A percentile compares a stretch with the other conserved stretches of the same genome.
Conservation (phyloP, 164 flowering plant genomes). For the Vitis amurensis region DNA sequence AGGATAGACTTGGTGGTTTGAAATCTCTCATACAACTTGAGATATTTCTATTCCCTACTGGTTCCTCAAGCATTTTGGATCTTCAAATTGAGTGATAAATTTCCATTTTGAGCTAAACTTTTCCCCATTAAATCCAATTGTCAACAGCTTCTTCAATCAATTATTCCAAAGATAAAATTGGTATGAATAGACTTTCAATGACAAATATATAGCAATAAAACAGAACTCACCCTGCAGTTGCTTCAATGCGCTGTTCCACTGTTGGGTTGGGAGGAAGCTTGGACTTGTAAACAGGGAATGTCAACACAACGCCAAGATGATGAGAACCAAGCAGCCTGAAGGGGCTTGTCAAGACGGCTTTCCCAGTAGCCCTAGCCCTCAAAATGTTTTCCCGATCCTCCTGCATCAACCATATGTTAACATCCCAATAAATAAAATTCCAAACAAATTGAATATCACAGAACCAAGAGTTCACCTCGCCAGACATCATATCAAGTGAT, state of each 20-base stretch:
- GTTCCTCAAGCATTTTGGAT: too few relatives aligned
- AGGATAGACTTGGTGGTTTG: neutral
- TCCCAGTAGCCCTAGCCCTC: slow-evolving; percentile 89
- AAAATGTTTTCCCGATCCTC: slow-evolving; percentile 91
- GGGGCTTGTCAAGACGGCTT: slow-evolving; percentile 89
- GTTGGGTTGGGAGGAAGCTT: slow-evolving; percentile 65
- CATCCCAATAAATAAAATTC: neutral
- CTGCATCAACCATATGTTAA: slow-evolving; percentile 31
- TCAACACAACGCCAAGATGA: slow-evolving; percentile 94
- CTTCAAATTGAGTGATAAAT: too few relatives aligned
- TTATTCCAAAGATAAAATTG: too few relatives aligned
- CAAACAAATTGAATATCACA: neutral
- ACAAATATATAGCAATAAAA: neutral
- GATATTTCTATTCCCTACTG: too few relatives aligned
- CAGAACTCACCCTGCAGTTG: slow-evolving; percentile 75
- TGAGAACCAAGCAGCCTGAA: slow-evolving; percentile 81
- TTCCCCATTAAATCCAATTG: too few relatives aligned
- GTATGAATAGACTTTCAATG: neutral
- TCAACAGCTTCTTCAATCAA: too few relatives aligned
- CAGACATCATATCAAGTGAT: slow-evolving; percentile 96
- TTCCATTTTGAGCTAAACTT: too few relatives aligned
- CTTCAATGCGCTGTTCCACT: slow-evolving; percentile 61
- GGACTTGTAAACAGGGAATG: slow-evolving; percentile 86
- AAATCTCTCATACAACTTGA: neutral
- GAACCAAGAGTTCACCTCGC: slow-evolving; percentile 53